phyloP scores from a whole-genome alignment of 495 filamentous ascomycete genomes.

The Collariella sp. region DNA sequence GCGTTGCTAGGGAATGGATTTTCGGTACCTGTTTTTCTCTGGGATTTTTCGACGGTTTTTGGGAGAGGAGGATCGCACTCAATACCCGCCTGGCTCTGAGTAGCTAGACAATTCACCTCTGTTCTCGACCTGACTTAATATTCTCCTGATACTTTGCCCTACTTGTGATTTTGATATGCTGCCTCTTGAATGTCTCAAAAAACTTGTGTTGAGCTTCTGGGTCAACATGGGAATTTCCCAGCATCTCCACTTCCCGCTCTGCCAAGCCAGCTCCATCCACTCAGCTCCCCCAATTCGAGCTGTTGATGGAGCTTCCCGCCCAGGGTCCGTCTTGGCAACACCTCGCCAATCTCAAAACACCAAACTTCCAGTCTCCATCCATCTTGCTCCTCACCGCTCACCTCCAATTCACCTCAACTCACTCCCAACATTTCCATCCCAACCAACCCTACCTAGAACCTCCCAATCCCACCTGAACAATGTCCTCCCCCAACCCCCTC shows the following conservation, averaged over 20 bases:
- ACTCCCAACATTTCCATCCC: background rate
- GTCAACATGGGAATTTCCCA: too few relatives aligned
- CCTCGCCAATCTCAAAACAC: too few relatives aligned
- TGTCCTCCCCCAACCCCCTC: slow-evolving; percentile 18
- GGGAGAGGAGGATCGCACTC: slow-evolving; percentile 4
- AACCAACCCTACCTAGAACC: background rate
- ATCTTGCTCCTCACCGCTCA: background rate
- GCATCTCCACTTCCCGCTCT: too few relatives aligned
- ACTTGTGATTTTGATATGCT: background rate
- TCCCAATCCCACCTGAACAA: background rate
- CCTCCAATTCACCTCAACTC: background rate
- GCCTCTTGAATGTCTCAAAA: too few relatives aligned
- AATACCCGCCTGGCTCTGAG: slow-evolving; percentile 6
- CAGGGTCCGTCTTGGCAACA: too few relatives aligned
- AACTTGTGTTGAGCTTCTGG: too few relatives aligned
- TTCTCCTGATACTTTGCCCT: background rate
- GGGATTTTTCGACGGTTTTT: background rate
- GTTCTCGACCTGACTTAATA: background rate
- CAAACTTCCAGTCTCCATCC: background rate
- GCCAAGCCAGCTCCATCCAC: too few relatives aligned
- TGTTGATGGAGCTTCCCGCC: too few relatives aligned
- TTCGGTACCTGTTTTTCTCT: background rate
- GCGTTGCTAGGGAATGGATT: background rate
- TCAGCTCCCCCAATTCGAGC: too few relatives aligned
- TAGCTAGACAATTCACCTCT: slow-evolving; percentile 10